phyloP scores from a whole-genome alignment of 768 basidiomycete genomes.

The Suillus spraguei region DNA sequence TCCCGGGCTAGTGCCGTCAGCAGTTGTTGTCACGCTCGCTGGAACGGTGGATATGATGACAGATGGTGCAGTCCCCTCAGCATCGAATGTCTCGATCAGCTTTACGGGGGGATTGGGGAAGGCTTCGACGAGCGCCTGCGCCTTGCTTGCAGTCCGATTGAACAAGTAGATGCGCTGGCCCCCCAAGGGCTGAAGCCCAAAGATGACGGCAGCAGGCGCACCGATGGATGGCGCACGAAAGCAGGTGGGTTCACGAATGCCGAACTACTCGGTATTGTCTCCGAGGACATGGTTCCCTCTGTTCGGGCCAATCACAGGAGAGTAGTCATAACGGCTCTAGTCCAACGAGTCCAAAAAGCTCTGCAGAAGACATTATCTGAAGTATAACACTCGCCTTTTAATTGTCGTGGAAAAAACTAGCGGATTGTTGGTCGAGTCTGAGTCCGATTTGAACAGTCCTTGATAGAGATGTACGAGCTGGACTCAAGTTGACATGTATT shows the following conservation, averaged over 20 bases:
- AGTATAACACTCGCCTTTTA: not conserved
- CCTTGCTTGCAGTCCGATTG: constrained; percentile 83
- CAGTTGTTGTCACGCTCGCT: constrained; percentile 58
- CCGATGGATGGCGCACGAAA: too few relatives aligned
- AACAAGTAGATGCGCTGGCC: constrained; percentile 77
- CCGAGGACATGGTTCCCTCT: too few relatives aligned
- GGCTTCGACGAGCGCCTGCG: constrained; percentile 61
- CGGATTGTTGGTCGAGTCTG: not conserved
- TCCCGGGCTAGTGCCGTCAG: constrained; percentile 34
- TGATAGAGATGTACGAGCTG: not conserved
- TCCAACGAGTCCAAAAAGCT: too few relatives aligned
- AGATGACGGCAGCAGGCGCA: constrained; percentile 86
- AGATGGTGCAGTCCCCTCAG: constrained; percentile 48
- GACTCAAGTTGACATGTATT: not conserved
- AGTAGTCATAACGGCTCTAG: too few relatives aligned
- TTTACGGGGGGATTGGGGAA: constrained; percentile 70
- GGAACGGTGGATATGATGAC: constrained; percentile 93
- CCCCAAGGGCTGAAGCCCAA: constrained; percentile 75
- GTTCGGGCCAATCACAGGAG: too few relatives aligned
- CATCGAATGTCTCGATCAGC: constrained; percentile 58
- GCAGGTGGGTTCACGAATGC: too few relatives aligned
- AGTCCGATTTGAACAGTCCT: not conserved
- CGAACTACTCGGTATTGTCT: too few relatives aligned
- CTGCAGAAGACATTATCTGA: not conserved
- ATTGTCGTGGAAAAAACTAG: not conserved